Base-by-base conservation (phyloP, 805 yeast genomes). In the Candida palmyrensis region DNA sequence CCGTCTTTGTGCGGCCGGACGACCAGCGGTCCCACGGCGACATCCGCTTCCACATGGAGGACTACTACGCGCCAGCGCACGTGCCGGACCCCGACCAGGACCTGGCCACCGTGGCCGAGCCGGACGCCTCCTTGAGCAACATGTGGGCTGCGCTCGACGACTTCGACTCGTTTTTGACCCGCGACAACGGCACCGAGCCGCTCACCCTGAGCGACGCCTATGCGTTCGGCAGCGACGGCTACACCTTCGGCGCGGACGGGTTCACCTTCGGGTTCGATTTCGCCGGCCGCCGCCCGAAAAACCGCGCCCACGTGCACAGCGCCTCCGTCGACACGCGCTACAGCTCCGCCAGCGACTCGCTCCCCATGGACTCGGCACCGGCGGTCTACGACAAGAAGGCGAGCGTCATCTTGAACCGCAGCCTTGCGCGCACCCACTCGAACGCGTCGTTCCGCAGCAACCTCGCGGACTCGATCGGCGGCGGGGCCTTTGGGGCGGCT, bases 71-170 rank as follows among this genome's bases (percentile, higher is more conserved):
- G 16, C 62, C 62, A 37, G 43, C 54, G 12, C 11, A 25, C 5
- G 35, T 51, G 12, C 62, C 61, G 27, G 46, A 53, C 24, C 62
- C 59, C 9, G 82, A 79, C 39, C 53, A 70, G 11, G 64, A 59
- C 0, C 71, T 79, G 0, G 65, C 68, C 11, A 73, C 65, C 2
- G 66, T 57, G 8, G 87, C 77, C 32, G 79, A 76, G 34, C 77
- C 71, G 22, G 87, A 81, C 37, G 85, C 82, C 0, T 81, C 94
- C 0, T 66, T 88, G 46, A 83, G 89, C 48, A 82, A 87, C 49
- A 86, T 88, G 84, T 82, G 94, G 80, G 95, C 95, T 1, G 92
- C 92, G 9, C 65, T 88, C 42, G 96, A 88, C 48, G 88, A 86
- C 44, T 68, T 88, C 44, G 96, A 88, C 49, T 81, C 90, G 7